Base-by-base conservation (phyloP, 2,329 filamentous ascomycete genomes). In the Anthostomella pinea region DNA sequence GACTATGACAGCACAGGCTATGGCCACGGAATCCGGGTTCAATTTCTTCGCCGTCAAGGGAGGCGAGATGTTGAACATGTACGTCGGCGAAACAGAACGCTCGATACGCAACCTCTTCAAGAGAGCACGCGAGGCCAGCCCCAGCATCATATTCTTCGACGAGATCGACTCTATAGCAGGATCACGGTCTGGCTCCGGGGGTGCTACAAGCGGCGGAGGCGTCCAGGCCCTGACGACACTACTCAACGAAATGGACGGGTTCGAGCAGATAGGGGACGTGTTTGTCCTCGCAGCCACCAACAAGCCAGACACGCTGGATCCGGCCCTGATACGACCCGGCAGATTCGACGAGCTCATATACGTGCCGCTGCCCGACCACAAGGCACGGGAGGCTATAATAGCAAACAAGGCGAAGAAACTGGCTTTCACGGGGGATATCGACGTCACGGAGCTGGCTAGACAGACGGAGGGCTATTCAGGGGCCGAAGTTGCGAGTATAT, bases 41-140 rank as follows among this genome's bases (percentile, higher is more conserved):
- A 96, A 96, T 61, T 96, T 96, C 70, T 83, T 96, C 57, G 85
- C 89, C 7, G 87, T 97, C 48, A 95, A 96, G 65, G 91, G 89
- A 17, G 88, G 88, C 22, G 91, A 96, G 63, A 77, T 96, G 9
- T 81, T 95, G 42, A 94, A 89, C 65, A 95, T 95, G 87, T 97
- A 96, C 63, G 90, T 97, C 13, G 91, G 91, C 43, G 91, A 97
- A 62, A 91, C 89, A 2, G 91, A 97, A 65, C 80, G 88, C 8
- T 83, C 85, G 6, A 77, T 96, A 26, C 81, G 91, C 23, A 85
- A 88, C 37, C 79, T 96, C 1, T 96, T 97, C 59, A 77, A 83
- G 35, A 86, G 90, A 51, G 91, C 91, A 1, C 76, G 85, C 26
- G 82, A 84, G n/a, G 90, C 89, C 7, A 81, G 83, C 33, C 91